A percentile compares a stretch with the other conserved stretches of the same genome.
phyloP scores from a whole-genome alignment of 2,329 filamentous ascomycete species.

The Nothomitra cinnamomea region DNA sequence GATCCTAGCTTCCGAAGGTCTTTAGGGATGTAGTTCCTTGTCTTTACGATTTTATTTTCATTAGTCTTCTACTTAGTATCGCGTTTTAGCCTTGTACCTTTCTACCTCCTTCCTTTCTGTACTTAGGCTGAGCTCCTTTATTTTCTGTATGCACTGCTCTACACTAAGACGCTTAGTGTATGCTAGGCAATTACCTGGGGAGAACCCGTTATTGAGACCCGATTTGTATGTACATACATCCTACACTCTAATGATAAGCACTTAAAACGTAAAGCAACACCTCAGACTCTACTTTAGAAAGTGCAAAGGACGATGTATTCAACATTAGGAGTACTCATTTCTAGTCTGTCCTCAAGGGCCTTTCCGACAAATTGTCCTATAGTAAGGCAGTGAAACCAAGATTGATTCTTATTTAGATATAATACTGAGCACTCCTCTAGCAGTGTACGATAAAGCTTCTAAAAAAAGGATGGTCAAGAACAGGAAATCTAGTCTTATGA shows the following conservation, averaged over 20 bases:
- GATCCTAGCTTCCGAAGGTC: background rate
- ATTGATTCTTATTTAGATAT: background rate
- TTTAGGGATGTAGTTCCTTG: background rate
- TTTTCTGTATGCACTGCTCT: background rate
- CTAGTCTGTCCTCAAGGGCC: background rate
- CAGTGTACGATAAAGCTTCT: no score
- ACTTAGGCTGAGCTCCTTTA: background rate
- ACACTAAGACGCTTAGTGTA: background rate
- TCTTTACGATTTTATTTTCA: background rate
- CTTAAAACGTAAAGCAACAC: background rate
- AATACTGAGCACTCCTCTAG: background rate
- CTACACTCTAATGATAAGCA: background rate
- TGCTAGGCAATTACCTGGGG: background rate
- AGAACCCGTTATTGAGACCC: background rate
- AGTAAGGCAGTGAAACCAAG: background rate
- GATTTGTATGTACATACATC: background rate
- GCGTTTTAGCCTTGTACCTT: background rate
- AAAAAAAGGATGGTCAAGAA: no score
- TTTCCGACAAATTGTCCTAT: background rate
- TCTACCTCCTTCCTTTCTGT: background rate
- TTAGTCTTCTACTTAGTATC: background rate
- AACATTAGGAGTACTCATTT: background rate
- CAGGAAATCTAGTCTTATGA: no score
- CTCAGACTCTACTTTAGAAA: background rate
- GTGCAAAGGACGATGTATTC: background rate